A percentile compares a stretch with the other conserved stretches of the same genome.
phyloP scores from a whole-genome alignment of 768 basidiomycete species.

The Amanita polypyramis region DNA sequence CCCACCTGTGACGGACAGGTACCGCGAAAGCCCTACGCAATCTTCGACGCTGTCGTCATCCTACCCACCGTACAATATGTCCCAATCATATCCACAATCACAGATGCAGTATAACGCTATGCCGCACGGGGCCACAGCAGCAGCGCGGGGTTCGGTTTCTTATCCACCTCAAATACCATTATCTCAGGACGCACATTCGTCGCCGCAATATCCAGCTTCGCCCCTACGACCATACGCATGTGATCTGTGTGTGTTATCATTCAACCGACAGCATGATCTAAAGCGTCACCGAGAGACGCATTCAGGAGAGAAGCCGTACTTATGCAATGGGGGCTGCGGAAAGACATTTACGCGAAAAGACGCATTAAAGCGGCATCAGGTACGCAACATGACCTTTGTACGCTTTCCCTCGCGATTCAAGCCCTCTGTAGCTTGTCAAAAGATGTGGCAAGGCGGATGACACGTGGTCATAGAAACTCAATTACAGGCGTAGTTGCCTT shows the following conservation, averaged over 20 bases:
- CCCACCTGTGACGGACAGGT: neutral
- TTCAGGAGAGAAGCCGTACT: slow-evolving; percentile 76
- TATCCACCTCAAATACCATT: slow-evolving; percentile 26
- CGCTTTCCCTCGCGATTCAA: slow-evolving; percentile 9
- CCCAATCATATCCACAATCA: slow-evolving; percentile 23
- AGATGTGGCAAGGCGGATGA: slow-evolving; percentile 67
- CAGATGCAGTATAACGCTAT: slow-evolving; percentile 16
- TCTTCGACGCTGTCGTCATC: neutral
- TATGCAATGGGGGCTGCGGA: slow-evolving; percentile 76
- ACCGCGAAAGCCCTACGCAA: neutral
- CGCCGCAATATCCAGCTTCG: slow-evolving; percentile 46
- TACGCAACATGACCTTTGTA: slow-evolving; percentile 19
- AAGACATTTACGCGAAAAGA: slow-evolving; percentile 86
- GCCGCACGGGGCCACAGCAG: slow-evolving; percentile 14
- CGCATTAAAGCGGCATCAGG: slow-evolving; percentile 81
- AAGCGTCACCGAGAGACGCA: slow-evolving; percentile 81
- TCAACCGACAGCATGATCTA: slow-evolving; percentile 79
- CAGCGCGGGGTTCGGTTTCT: slow-evolving; percentile 11
- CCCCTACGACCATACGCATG: slow-evolving; percentile 55
- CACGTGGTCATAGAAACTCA: slow-evolving; percentile 19
- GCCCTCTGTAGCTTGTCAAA: slow-evolving; percentile 53
- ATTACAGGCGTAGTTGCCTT: neutral
- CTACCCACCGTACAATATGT: slow-evolving; percentile 17
- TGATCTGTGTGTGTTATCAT: slow-evolving; percentile 69
- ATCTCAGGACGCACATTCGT: slow-evolving; percentile 23